Conservation (phyloP, 2,329 filamentous ascomycete genomes). For the Aurifilum marmelostoma region DNA sequence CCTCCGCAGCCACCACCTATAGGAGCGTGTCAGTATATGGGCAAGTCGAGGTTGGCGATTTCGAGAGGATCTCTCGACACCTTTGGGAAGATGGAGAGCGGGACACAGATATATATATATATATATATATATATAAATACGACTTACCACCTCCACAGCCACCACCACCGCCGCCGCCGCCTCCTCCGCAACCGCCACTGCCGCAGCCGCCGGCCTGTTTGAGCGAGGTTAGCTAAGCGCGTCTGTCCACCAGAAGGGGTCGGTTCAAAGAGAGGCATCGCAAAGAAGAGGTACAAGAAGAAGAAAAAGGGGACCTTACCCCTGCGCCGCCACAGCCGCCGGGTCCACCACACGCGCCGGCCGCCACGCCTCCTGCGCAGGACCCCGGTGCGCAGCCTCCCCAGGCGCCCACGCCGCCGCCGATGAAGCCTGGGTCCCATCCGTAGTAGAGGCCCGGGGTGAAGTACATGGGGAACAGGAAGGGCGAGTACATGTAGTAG, state of each 20-base stretch:
- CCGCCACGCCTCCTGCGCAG: constrained; percentile 50
- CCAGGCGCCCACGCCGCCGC: constrained; percentile 41
- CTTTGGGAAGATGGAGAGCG: too few relatives aligned
- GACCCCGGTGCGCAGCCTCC: constrained; percentile 52
- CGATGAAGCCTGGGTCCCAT: constrained; percentile 43
- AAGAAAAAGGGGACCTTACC: constrained; percentile 26
- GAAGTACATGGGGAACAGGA: constrained; percentile 47
- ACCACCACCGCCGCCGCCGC: constrained; percentile 19
- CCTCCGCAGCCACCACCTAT: constrained; percentile 22
- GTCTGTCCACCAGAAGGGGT: background rate
- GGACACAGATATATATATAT: too few relatives aligned
- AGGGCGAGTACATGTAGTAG: constrained; percentile 55
- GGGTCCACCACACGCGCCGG: constrained; percentile 49
- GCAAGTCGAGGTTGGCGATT: background rate
- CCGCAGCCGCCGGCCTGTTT: constrained; percentile 18
- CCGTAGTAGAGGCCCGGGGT: constrained; percentile 51
- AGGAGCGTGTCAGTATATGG: background rate
- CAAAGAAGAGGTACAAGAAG: background rate
- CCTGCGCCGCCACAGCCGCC: constrained; percentile 39
- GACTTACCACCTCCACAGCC: constrained; percentile 20
- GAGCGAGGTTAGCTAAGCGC: constrained; percentile 7
- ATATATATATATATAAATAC: background rate
- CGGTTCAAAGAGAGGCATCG: background rate
- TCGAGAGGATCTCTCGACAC: too few relatives aligned
- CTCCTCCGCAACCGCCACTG: constrained; percentile 10